Evolutionary conservation across 1,284 basidiomycete species (phyloP).

Genomic region (Ustilago shanxiensis): DNA sequence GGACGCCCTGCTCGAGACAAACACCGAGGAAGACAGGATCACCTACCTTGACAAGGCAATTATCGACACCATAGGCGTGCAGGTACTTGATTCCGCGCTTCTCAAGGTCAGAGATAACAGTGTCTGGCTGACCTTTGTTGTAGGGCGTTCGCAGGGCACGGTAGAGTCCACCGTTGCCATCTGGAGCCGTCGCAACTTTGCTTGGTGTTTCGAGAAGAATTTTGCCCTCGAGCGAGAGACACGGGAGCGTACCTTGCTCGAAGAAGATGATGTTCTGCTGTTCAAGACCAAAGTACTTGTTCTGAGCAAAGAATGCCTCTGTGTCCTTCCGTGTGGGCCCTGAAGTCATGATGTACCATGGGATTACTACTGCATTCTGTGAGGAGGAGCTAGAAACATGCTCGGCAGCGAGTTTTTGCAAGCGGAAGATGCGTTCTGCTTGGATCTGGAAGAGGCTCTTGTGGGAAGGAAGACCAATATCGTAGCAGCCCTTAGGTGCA

Average conservation of each 20-base stretch:
- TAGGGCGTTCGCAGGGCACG: conserved; percentile 87
- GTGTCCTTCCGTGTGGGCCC: conserved; percentile 92
- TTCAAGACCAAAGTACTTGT: conserved; percentile 87
- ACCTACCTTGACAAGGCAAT: conserved; percentile 96
- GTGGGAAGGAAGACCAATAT: conserved; percentile 91
- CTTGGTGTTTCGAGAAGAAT: conserved; percentile 85
- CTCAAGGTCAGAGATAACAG: conserved; percentile 86
- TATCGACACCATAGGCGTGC: conserved; percentile 97
- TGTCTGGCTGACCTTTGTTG: conserved; percentile 71
- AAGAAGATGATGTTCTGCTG: conserved; percentile 89
- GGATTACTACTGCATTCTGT: conserved; percentile 76
- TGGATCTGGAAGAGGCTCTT: conserved; percentile 97
- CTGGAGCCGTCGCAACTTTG: conserved; percentile 89
- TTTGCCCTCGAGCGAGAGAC: conserved; percentile 92
- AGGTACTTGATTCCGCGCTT: conserved; percentile 86
- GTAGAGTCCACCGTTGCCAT: conserved; percentile 97
- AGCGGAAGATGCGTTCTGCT: conserved; percentile 88
- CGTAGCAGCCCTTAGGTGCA: conserved; percentile 97
- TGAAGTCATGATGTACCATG: conserved; percentile 99
- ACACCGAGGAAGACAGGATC: conserved; percentile 97
- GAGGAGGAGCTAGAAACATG: conserved; percentile 73
- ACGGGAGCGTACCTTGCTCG: conserved; percentile 98
- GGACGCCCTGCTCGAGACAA: conserved; percentile 85
- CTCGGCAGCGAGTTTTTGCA: conserved; percentile 79
- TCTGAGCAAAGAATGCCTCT: conserved; percentile 83